Evolutionary conservation across 176 grass and related monocot genomes (phyloP).

Genomic region (Cocos nucifera): DNA sequence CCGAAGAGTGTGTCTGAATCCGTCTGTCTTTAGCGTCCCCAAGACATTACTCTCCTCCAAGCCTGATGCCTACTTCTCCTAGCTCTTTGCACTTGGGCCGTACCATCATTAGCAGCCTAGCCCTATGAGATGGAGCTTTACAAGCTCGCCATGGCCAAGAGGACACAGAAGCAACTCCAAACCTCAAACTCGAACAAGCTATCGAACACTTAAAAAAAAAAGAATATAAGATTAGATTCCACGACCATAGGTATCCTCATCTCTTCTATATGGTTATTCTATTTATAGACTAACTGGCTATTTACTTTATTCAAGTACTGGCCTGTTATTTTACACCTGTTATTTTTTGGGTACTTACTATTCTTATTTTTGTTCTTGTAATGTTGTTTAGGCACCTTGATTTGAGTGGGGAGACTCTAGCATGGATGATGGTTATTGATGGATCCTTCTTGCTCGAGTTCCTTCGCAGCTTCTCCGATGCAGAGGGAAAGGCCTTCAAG

Average conservation of each 20-base stretch:
- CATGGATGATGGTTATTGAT: slow-evolving; percentile 85
- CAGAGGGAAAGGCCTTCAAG: slow-evolving; percentile 15
- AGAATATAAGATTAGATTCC: slow-evolving; percentile 10
- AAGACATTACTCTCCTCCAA: not conserved
- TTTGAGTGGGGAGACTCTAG: slow-evolving; percentile 62
- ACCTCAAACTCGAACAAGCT: not conserved
- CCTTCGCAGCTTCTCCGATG: slow-evolving; percentile 44
- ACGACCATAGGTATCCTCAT: slow-evolving; percentile 1
- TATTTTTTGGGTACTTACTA: no score
- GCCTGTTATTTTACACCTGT: no score
- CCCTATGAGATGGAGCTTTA: slow-evolving; percentile 20
- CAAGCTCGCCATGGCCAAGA: slow-evolving; percentile 17
- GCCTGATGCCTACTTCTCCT: slow-evolving; percentile 10
- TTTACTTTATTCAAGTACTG: no score
- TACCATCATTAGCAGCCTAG: slow-evolving; percentile 10
- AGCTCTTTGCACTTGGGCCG: slow-evolving; percentile 13
- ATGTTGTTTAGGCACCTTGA: slow-evolving; percentile 44
- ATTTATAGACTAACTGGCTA: no score
- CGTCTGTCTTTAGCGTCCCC: slow-evolving; percentile 15
- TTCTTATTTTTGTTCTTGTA: no score
- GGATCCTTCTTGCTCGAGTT: slow-evolving; percentile 84
- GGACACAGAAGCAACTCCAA: slow-evolving; percentile 3
- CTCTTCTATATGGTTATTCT: no score
- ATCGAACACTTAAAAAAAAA: not conserved
- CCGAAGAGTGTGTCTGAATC: not conserved